Evolutionary conservation across 306 rosid genomes (phyloP).

Genomic region (Pachyrhizus erosus): DNA sequence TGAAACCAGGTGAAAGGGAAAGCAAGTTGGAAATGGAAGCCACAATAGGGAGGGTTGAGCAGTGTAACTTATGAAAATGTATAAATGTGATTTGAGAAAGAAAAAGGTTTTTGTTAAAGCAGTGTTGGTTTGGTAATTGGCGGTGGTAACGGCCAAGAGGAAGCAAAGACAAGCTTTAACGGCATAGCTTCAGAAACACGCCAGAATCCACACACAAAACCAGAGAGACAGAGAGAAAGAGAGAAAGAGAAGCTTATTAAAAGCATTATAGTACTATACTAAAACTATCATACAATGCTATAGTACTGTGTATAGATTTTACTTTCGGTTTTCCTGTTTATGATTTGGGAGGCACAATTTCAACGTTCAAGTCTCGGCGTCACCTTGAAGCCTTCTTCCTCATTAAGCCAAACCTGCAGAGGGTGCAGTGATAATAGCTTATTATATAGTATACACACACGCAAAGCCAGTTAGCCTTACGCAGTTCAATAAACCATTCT

Average conservation of each 20-base stretch:
- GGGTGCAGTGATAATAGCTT: not conserved
- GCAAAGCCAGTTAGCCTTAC: not conserved
- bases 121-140: constrained; percentile 13
- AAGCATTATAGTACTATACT: constrained; percentile 6
- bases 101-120: constrained; percentile 40
- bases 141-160: constrained; percentile 39
- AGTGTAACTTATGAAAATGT: constrained; percentile 25
- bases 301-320: not conserved
- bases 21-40: constrained; percentile 26
- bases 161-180: constrained; percentile 57
- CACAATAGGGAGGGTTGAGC: not conserved
- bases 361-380: constrained; percentile 47
- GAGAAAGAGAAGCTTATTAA: constrained; percentile 11
- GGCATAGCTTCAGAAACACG: constrained; percentile 66
- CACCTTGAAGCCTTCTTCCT: constrained; percentile 46
- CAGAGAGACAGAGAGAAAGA: not conserved
- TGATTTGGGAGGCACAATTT: constrained; percentile 48
- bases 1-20: constrained; percentile 24
- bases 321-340: constrained; percentile 41
- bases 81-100: constrained; percentile 33
- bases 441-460: not conserved
- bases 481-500: not conserved
- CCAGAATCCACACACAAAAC: constrained; percentile 27
- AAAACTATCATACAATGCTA: constrained; percentile 11
- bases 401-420: constrained; percentile 2